These are phyloP conservation scores for Leucocoprinus birnbaumii DNA, from an alignment of 768 basidiomycete species.

Conservation along the genomic window DNA sequence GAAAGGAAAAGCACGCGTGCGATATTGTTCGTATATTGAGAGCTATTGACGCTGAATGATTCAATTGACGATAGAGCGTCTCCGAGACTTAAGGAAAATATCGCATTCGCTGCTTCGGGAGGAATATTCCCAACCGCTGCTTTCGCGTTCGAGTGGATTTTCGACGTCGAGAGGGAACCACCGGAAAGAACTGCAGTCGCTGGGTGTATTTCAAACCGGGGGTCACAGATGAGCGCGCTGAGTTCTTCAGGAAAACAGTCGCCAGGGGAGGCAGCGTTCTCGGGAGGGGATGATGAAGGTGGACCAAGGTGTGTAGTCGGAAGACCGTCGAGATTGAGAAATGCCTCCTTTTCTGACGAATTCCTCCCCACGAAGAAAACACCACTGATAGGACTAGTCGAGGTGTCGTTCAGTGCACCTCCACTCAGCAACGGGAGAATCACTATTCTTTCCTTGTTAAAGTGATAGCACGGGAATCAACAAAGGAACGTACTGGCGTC, in stretches of 20 bases:
- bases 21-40: neutral
- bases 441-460: too few species aligned
- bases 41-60: neutral
- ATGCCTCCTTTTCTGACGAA: too few species aligned
- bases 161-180: neutral
- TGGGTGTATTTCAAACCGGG: neutral
- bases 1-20: neutral
- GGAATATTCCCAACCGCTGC: neutral
- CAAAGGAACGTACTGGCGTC: too few species aligned
- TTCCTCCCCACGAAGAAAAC: too few species aligned
- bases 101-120: neutral
- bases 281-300: neutral
- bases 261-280: neutral
- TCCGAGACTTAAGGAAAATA: neutral
- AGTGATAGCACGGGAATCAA: too few species aligned
- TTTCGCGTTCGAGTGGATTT: too few species aligned
- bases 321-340: too few species aligned
- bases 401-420: too few species aligned
- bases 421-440: too few species aligned
- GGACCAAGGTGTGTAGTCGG: too few species aligned
- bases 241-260: neutral
- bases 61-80: neutral
- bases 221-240: neutral
- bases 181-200: neutral
- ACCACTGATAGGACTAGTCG: too few species aligned